A percentile compares a stretch with the other conserved stretches of the same genome.
phyloP scores from a whole-genome alignment of 106 monocot genomes.

The Dendrobium nobile region DNA sequence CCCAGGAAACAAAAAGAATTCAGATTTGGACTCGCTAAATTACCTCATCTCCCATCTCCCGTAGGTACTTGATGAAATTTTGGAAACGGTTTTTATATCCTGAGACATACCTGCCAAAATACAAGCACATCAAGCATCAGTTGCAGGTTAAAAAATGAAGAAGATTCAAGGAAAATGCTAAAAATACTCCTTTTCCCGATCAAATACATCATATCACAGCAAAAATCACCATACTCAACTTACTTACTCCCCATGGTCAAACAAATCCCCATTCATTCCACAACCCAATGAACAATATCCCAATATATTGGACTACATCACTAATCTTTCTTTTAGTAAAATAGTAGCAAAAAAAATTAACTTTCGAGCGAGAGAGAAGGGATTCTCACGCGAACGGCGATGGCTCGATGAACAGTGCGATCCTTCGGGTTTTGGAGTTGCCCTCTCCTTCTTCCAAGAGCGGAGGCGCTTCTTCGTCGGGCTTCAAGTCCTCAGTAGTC shows the following conservation, averaged over 20 bases:
- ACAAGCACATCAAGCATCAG: background rate
- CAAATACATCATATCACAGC: background rate
- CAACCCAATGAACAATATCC: background rate
- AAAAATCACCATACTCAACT: background rate
- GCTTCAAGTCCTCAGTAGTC: conserved; percentile 4
- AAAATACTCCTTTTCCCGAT: background rate
- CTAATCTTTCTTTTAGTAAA: background rate
- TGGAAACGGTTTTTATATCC: conserved; percentile 98
- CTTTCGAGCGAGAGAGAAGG: background rate
- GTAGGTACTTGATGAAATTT: conserved; percentile 86
- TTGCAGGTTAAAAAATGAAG: background rate
- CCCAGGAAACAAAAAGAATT: too few relatives aligned
- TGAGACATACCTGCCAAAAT: conserved; percentile 75
- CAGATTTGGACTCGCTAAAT: background rate
- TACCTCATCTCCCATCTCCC: conserved; percentile 98
- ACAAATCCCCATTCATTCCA: background rate
- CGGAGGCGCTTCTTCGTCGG: conserved; percentile 7
- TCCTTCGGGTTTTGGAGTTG: conserved; percentile 48
- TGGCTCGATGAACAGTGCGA: conserved; percentile 74
- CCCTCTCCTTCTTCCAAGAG: conserved; percentile 4
- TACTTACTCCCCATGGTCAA: background rate
- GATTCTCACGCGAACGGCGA: conserved; percentile 58
- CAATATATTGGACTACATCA: background rate
- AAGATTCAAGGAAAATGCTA: background rate
- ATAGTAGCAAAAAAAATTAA: background rate